Conservation (phyloP, 148 eudicot genomes). For the Amaranthus cruentus region DNA sequence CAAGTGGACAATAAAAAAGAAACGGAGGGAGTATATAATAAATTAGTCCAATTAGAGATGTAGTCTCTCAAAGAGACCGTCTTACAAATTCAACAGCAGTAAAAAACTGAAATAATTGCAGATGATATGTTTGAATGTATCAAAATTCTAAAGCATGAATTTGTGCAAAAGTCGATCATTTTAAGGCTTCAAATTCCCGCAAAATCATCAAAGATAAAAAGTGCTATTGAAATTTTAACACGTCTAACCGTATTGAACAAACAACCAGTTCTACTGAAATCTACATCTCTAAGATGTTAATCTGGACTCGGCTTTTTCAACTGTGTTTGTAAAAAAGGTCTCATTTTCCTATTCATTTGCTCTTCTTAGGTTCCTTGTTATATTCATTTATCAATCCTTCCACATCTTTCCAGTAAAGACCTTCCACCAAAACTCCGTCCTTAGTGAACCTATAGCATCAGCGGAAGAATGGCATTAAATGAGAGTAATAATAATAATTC, state of each 20-base stretch:
- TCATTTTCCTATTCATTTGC: constrained; percentile 41
- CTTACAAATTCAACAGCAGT: too few species aligned
- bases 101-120: too few species aligned
- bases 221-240: not conserved
- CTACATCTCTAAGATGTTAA: constrained; percentile 8
- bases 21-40: too few species aligned
- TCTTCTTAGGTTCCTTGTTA: constrained; percentile 67
- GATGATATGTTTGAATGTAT: too few species aligned
- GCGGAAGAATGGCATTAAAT: not conserved
- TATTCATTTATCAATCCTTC: constrained; percentile 58
- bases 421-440: constrained; percentile 94
- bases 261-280: not conserved
- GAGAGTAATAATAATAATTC: not conserved
- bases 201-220: constrained; percentile 12
- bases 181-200: not conserved
- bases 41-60: too few species aligned
- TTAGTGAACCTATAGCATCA: constrained; percentile 69
- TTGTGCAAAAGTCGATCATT: too few species aligned
- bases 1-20: too few species aligned
- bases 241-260: constrained; percentile 13
- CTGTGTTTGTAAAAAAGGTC: not conserved
- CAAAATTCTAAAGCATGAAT: too few species aligned
- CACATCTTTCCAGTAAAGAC: constrained; percentile 93
- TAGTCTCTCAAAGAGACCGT: too few species aligned
- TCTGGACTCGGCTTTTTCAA: not conserved